A percentile compares a stretch with the other conserved stretches of the same genome.
Evolutionary conservation across 2,329 filamentous ascomycete genomes (phyloP).

Genomic region (Penicillium sclerotiorum): DNA sequence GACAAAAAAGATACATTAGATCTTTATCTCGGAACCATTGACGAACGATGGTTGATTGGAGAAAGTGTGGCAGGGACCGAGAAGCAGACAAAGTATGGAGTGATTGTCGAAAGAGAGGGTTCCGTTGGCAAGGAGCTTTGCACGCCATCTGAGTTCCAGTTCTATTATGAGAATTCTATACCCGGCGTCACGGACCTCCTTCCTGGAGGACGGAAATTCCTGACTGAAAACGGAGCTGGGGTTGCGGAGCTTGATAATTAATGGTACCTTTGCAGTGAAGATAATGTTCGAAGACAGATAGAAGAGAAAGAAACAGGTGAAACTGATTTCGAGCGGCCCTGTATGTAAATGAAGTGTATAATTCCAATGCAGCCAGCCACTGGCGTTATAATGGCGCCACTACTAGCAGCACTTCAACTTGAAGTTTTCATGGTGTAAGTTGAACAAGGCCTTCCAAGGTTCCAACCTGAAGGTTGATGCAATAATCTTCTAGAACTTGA

Average conservation of each 20-base stretch:
- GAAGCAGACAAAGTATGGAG: not conserved
- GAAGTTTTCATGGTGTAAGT: no score
- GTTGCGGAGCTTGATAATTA: not conserved
- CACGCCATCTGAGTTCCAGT: slow-evolving; percentile 3
- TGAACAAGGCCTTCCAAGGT: not conserved
- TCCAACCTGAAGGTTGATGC: no score
- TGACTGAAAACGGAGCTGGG: not conserved
- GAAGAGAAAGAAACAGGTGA: no score
- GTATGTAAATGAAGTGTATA: no score
- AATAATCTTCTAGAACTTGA: no score
- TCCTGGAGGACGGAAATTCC: slow-evolving; percentile 1
- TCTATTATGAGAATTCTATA: slow-evolving; percentile 5
- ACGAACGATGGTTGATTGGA: slow-evolving; percentile 5
- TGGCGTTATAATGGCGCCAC: no score
- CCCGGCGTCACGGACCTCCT: slow-evolving; percentile 2
- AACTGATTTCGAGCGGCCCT: no score
- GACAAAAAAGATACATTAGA: slow-evolving; percentile 5
- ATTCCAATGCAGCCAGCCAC: no score
- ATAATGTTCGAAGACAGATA: no score
- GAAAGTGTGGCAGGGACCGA: slow-evolving; percentile 1
- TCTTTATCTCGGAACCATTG: slow-evolving; percentile 4
- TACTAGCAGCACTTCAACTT: no score
- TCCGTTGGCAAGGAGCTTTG: not conserved
- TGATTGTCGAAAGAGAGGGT: not conserved
- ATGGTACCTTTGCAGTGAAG: no score